Evolutionary conservation across 495 filamentous ascomycete species (phyloP).

Genomic region (Aspergillus kassunensis): DNA sequence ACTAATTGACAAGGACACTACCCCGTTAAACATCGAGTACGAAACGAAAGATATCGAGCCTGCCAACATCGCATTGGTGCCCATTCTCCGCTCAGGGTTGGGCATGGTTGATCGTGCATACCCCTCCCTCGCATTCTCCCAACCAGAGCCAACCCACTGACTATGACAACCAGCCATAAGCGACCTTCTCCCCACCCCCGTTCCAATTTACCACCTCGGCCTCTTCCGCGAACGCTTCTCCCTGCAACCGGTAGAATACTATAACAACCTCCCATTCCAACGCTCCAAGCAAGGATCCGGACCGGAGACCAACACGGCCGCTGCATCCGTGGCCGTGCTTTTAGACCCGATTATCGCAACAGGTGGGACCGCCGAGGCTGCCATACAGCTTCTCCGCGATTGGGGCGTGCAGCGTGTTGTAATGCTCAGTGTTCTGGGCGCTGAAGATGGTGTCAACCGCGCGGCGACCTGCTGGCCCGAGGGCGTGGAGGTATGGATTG

Average conservation of each 20-base stretch:
- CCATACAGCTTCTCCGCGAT: constrained; percentile 82
- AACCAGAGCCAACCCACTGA: not conserved
- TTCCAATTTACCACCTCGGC: constrained; percentile 88
- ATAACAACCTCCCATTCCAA: constrained; percentile 91
- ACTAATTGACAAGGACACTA: constrained; percentile 52
- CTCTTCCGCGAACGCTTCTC: constrained; percentile 84
- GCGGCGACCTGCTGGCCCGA: constrained; percentile 72
- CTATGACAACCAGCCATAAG: constrained; percentile 57
- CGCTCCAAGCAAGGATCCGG: constrained; percentile 27
- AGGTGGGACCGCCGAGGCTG: constrained; percentile 81
- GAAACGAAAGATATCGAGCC: constrained; percentile 57
- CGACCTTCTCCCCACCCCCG: constrained; percentile 73
- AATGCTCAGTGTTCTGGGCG: constrained; percentile 72
- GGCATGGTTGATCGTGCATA: constrained; percentile 75
- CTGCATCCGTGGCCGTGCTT: constrained; percentile 67
- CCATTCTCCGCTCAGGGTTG: constrained; percentile 84
- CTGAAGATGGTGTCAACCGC: constrained; percentile 57
- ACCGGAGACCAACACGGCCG: constrained; percentile 34
- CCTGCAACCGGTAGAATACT: constrained; percentile 92
- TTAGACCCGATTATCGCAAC: constrained; percentile 94
- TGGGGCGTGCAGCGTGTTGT: constrained; percentile 85
- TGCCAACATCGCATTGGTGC: constrained; percentile 70
- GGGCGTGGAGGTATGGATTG: constrained; percentile 77
- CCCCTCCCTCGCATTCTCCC: not conserved
- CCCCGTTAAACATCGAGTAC: constrained; percentile 71